Base-by-base conservation (phyloP, 75 land plant species). In the Pinus tabuliformis region DNA sequence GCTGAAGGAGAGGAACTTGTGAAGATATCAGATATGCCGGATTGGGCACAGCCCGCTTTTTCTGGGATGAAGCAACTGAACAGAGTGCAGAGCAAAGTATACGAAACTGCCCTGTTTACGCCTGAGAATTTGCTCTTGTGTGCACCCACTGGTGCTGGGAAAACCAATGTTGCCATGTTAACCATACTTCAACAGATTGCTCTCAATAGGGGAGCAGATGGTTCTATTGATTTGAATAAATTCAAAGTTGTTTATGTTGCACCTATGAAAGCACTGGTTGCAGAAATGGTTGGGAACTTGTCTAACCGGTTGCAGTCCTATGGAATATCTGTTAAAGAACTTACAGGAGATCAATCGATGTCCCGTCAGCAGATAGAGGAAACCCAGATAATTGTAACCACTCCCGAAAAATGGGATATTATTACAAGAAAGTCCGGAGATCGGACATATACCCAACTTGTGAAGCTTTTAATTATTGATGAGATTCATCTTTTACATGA, bases 381-480 rank as follows among this genome's bases (percentile, higher is more conserved):
- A 71, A 94, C 95, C 20, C 99, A 96, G 73, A 90, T 96, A 56
- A 96, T 96, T 76, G 99, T 96, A 18, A 93, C 99, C 42, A 96
- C 99, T 36, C 97, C 99, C 70, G 97, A 96, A 83, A 96, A 96
- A 81, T 96, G 99, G 99, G 99, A 96, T 82, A 96, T 96, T 75
- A 88, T 96, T 18, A 96, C 99, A 2, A 80, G 99, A 56, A 96
- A 96, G 78, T 91, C 99, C 59, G 99, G 99, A 20, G 99, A 96
- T 68, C 86, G 97, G 33, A 91, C 99, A 3, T 93, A 93, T 60
- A 95, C 99, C 9, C 96, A 96, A 74, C 81, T 93, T 75, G 99
- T 96, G 73, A 96, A 87, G 78, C 93, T 96, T 63, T 76, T 96
- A 30, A 93, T 93, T 68, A 83, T 96, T 83, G 99, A 96, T 86